Conservation (phyloP, 2,329 filamentous ascomycete genomes). For the Aureobasidium sp. region DNA sequence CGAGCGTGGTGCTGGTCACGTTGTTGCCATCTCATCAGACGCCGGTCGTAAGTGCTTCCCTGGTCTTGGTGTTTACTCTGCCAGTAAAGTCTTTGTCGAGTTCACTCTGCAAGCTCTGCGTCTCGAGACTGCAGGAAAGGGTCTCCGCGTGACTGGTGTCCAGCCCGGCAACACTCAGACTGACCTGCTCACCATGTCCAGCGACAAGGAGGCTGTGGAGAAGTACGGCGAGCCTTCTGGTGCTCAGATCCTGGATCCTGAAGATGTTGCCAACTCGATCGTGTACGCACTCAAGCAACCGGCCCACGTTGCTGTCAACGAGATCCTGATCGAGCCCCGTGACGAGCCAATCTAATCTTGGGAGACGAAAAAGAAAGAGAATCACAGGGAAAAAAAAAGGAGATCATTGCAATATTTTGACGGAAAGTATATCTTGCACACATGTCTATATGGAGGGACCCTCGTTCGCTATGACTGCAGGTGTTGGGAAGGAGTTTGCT, state of each 20-base stretch:
- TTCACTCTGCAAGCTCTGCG: constrained; percentile 68
- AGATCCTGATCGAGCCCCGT: constrained; percentile 68
- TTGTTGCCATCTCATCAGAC: constrained; percentile 75
- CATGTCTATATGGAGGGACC: background rate
- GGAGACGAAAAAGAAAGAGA: background rate
- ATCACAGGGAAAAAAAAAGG: background rate
- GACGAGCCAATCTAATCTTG: constrained; percentile 58
- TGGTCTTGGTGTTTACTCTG: constrained; percentile 72
- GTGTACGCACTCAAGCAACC: constrained; percentile 68
- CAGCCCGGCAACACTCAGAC: constrained; percentile 73
- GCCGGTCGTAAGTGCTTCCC: constrained; percentile 76
- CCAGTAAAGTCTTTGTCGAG: constrained; percentile 79
- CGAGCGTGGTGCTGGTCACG: constrained; percentile 58
- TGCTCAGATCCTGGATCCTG: constrained; percentile 64
- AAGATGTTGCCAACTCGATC: constrained; percentile 65
- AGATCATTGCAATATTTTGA: background rate
- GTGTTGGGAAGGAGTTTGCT: background rate
- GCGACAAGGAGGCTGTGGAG: constrained; percentile 66
- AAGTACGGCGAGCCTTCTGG: constrained; percentile 70
- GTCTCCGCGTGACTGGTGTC: constrained; percentile 63
- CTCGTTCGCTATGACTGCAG: background rate
- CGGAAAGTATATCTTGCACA: background rate
- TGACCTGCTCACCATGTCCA: constrained; percentile 65
- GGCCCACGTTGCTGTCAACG: constrained; percentile 68
- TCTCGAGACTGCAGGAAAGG: constrained; percentile 66